A percentile compares a stretch with the other conserved stretches of the same genome.
Conservation (phyloP, 1,284 basidiomycete species). For the Ganoderma multipileum region DNA sequence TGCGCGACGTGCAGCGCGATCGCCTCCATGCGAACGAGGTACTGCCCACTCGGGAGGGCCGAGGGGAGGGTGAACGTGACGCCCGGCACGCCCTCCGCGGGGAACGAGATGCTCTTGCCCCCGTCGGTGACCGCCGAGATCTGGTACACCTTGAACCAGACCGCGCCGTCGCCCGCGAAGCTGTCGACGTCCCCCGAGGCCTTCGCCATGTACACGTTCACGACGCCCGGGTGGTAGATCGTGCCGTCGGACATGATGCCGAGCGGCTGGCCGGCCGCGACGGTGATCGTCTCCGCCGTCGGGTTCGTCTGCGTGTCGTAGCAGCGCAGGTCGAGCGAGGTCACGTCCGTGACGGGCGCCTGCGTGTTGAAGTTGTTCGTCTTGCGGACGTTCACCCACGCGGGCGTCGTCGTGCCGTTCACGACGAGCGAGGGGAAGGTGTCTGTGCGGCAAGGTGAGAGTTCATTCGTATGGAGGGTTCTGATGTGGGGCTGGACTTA, state of each 20-base stretch:
- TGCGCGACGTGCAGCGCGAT: slow-evolving; percentile 36
- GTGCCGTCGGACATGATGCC: slow-evolving; percentile 34
- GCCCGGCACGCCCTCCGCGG: slow-evolving; percentile 30
- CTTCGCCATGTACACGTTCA: slow-evolving; percentile 47
- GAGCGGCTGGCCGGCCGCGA: slow-evolving; percentile 25
- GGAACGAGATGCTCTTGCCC: slow-evolving; percentile 36
- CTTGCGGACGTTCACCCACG: slow-evolving; percentile 52
- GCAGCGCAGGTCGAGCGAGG: slow-evolving; percentile 53
- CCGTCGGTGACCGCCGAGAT: slow-evolving; percentile 30
- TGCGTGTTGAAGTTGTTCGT: slow-evolving; percentile 52
- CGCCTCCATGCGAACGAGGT: slow-evolving; percentile 55
- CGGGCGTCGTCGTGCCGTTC: slow-evolving; percentile 30
- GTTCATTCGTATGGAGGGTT: background rate
- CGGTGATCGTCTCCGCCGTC: slow-evolving; percentile 46
- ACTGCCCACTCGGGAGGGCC: slow-evolving; percentile 52
- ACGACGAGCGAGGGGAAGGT: slow-evolving; percentile 40
- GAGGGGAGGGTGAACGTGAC: slow-evolving; percentile 51
- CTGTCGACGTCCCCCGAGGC: slow-evolving; percentile 51
- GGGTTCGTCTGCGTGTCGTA: slow-evolving; percentile 49
- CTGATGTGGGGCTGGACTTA: slow-evolving; percentile 2
- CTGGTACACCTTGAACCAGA: slow-evolving; percentile 53
- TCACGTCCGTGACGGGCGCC: slow-evolving; percentile 44
- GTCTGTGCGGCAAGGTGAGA: slow-evolving; percentile 23
- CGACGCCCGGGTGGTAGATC: slow-evolving; percentile 44
- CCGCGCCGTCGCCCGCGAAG: slow-evolving; percentile 46